These are phyloP conservation scores for Arachis hypogaea DNA, from an alignment of 306 rosid species.

Conservation along the genomic window DNA sequence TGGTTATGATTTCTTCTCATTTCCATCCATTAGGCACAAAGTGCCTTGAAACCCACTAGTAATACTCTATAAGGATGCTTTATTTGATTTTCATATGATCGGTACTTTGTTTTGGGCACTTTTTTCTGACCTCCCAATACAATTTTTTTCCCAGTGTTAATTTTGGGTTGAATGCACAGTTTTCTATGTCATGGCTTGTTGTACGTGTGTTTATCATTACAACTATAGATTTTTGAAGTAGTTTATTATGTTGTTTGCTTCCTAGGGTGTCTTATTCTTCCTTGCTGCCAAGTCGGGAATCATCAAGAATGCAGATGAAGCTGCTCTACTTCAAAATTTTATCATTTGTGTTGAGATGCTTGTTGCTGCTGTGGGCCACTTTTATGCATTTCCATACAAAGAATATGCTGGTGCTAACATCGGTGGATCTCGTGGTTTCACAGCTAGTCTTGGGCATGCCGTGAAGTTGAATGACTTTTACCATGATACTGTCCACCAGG, in stretches of 20 bases:
- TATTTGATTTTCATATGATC: constrained; percentile 19
- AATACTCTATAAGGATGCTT: constrained; percentile 20
- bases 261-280: constrained; percentile 93
- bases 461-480: constrained; percentile 88
- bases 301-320: constrained; percentile 83
- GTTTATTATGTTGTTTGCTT: constrained; percentile 35
- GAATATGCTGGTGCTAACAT: constrained; percentile 99
- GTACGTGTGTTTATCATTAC: constrained; percentile 20
- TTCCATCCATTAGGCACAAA: too few species aligned
- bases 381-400: constrained; percentile 98
- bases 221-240: constrained; percentile 12
- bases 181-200: constrained; percentile 6
- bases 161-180: constrained; percentile 6
- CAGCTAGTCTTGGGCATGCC: constrained; percentile 94
- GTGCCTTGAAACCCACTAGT: neutral
- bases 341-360: constrained; percentile 98
- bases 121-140: too few species aligned
- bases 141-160: too few species aligned
- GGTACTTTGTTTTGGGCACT: constrained; percentile 8
- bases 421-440: constrained; percentile 71
- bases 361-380: constrained; percentile 88
- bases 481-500: constrained; percentile 99
- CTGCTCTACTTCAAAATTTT: constrained; percentile 88
- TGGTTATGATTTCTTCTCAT: too few species aligned
- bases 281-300: constrained; percentile 92